Base-by-base conservation (phyloP, 352 stramenopile genomes). In the Globisporangium cylindrosporum region DNA sequence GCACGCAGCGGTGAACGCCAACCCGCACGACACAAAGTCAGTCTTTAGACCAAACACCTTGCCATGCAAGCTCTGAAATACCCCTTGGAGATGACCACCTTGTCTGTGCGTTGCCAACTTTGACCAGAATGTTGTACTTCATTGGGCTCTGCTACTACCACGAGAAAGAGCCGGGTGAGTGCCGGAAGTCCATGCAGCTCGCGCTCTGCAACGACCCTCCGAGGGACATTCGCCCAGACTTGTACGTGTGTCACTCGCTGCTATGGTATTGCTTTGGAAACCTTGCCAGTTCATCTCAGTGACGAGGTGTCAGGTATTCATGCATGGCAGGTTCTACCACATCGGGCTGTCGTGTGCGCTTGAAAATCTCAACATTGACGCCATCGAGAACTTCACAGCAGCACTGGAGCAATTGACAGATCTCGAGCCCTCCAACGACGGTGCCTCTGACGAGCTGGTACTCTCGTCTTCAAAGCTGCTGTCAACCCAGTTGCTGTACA, bases 341-440 rank as follows among this genome's bases (percentile, higher is more conserved):
- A 79, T 92, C 48, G 86, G 86, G 4, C 71, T 95, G 36, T 83
- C 81, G 9, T 73, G 80, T 22, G 86, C 86, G 2, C 74, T 81
- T 12, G 63, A 84, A 53, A 63, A 76, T 14, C 59, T 74, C 5
- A 79, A 88, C 67, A 91, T 90, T 53, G 58, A 75, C 12, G 86
- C 86, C n/a, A 79, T 93, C 18, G 82, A 93, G 67, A 68, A 81
- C 60, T 93, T 94, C 43, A 92, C 83, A 12, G 75, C 48, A 38
- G 77, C 77, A 1, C 62, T 77, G 7, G 71, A 78, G 62, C 66
- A 74, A 49, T 80, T 62, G 56, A 72, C 43, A 14, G 25, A 51
- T n/a, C 36, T 68, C 34, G 9, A 25, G 43, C 43, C 24, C 27
- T 51, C 20, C 49, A 34, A n/a, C 27, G 25, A 20, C 15, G 1